Evolutionary conservation across 192 early-diverging fungal genomes (phyloP).

Genomic region (Coemansia sp.): DNA sequence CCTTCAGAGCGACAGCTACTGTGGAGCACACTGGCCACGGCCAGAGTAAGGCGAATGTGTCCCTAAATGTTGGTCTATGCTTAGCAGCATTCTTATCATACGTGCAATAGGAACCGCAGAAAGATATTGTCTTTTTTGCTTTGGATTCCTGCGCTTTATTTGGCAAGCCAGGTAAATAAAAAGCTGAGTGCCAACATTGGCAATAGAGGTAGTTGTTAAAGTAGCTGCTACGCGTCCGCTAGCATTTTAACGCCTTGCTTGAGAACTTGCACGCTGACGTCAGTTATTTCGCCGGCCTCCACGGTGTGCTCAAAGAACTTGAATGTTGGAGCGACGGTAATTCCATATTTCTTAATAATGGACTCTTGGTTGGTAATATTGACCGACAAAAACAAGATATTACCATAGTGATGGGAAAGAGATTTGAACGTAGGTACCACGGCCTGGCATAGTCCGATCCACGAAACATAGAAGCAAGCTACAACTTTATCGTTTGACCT

Average conservation of each 20-base stretch:
- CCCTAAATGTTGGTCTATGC: too few relatives aligned
- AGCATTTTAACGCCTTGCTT: not conserved
- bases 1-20: not conserved
- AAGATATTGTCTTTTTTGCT: too few relatives aligned
- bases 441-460: slow-evolving; percentile 86
- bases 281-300: not conserved
- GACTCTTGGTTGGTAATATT: slow-evolving; percentile 72
- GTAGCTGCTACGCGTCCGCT: not conserved
- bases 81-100: too few relatives aligned
- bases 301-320: slow-evolving; percentile 59
- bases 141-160: not conserved
- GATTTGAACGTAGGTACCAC: slow-evolving; percentile 69
- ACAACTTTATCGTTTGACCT: slow-evolving; percentile 52
- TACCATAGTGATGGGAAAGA: slow-evolving; percentile 57
- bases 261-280: not conserved
- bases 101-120: too few relatives aligned
- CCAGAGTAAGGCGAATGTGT: too few relatives aligned
- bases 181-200: not conserved
- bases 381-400: slow-evolving; percentile 78
- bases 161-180: not conserved
- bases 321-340: slow-evolving; percentile 81
- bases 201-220: not conserved
- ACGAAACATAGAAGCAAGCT: slow-evolving; percentile 76
- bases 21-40: not conserved
- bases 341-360: slow-evolving; percentile 38